Conservation (phyloP, 2,329 filamentous ascomycete species). For the Aspergillus tamarii region DNA sequence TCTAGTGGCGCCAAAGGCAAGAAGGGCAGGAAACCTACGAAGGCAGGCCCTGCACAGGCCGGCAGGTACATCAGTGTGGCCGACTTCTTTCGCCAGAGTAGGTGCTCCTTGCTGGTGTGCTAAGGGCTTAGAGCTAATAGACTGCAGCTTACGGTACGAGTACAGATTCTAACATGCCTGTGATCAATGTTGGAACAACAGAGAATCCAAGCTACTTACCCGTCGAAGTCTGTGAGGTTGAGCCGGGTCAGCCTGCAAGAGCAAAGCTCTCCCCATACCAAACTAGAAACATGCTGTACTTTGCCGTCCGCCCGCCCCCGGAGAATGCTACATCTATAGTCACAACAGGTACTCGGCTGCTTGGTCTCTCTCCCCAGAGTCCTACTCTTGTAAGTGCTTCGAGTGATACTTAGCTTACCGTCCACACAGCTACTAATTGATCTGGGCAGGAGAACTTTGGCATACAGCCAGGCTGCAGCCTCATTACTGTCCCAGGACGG, state of each 20-base stretch:
- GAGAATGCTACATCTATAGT: slow-evolving; percentile 70
- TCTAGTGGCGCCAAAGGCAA: slow-evolving; percentile 14
- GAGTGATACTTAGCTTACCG: background rate
- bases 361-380: slow-evolving; percentile 56
- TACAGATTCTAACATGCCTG: slow-evolving; percentile 51
- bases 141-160: slow-evolving; percentile 42
- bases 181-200: slow-evolving; percentile 67
- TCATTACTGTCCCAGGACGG: slow-evolving; percentile 74
- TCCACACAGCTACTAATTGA: background rate
- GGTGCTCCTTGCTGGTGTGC: slow-evolving; percentile 22
- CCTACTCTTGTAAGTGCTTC: slow-evolving; percentile 47
- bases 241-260: slow-evolving; percentile 66
- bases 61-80: slow-evolving; percentile 55
- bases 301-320: slow-evolving; percentile 69
- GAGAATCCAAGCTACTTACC: slow-evolving; percentile 66
- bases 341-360: slow-evolving; percentile 54
- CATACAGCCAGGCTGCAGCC: slow-evolving; percentile 49
- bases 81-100: slow-evolving; percentile 53
- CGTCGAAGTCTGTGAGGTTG: slow-evolving; percentile 65
- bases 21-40: slow-evolving; percentile 35
- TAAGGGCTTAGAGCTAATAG: background rate
- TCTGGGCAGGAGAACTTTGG: slow-evolving; percentile 58
- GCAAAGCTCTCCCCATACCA: slow-evolving; percentile 63
- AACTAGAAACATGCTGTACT: slow-evolving; percentile 70
- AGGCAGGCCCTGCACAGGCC: slow-evolving; percentile 33